Evolutionary conservation across 2,329 filamentous ascomycete species (phyloP), one percentile per base, ranked within the genome.

Genomic region (Diplocarpon mali): DNA sequence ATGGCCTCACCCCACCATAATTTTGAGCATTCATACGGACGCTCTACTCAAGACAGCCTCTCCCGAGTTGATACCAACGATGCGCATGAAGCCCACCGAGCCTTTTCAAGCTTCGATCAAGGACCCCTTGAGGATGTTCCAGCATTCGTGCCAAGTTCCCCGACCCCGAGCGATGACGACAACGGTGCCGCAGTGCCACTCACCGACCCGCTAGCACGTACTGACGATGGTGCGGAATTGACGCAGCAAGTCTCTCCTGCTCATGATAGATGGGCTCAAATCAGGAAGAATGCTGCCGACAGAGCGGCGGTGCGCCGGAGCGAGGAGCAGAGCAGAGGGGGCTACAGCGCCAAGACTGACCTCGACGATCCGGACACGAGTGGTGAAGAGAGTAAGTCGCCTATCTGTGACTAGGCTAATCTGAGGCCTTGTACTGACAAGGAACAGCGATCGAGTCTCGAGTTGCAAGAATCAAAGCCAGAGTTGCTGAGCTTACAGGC

Each of bases 401-500:
- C 31, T 9, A 35, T 15, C 16, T 13, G 5, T 32, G 6, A 9
- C 42, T n/a, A 14, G 28, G 3, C 30, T 12, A 11, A 42, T 3
- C 29, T 3, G 29, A 35, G 37, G 27, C 43, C 13, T 20, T 20
- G 28, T 30, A 44, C 61, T 66, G 55, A 66, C 50, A 13, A 24
- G 44, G 20, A 39, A n/a, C 55, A 93, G 87, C 89, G 30, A 96
- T 96, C 59, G 92, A 98, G 65, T 89, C 88, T 39, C 85, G 92
- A 54, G 92, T 96, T 48, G 92, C 92, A 39, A 85, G 92, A 52
- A 98, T 98, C 74, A 96, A 95, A 69, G 92, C 92, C 48, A 83
- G 92, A 50, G 92, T 98, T 47, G 92, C 92, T 42, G 88, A 95
- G 64, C 68, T 98, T 57, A 98, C 92, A 2, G 83, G 83, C 57